These are phyloP conservation scores for Thelephora aurantiotincta DNA, from an alignment of 768 basidiomycete genomes.

Conservation along the genomic window DNA sequence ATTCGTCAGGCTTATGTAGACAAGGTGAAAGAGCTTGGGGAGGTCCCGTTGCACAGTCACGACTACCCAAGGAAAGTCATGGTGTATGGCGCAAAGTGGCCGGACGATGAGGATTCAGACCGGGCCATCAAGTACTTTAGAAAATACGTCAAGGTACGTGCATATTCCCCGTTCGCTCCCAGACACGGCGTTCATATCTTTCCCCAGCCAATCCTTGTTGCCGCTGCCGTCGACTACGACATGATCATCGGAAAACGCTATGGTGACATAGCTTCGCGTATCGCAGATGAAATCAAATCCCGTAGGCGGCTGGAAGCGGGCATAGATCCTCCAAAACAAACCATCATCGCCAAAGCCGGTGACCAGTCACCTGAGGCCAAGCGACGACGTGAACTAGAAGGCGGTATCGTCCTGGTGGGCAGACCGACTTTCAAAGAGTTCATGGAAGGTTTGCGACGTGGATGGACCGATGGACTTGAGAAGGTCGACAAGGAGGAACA, in stretches of 20 bases:
- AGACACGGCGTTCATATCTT: constrained; percentile 2
- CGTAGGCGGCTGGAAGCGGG: constrained; percentile 57
- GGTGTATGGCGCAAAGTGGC: constrained; percentile 85
- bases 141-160: constrained; percentile 88
- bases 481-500: constrained; percentile 58
- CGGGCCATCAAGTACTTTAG: constrained; percentile 80
- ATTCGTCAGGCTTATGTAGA: constrained; percentile 71
- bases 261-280: constrained; percentile 69
- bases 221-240: constrained; percentile 88
- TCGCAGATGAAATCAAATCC: constrained; percentile 58
- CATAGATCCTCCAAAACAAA: constrained; percentile 34
- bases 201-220: constrained; percentile 78
- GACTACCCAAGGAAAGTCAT: constrained; percentile 66
- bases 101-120: constrained; percentile 88
- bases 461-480: constrained; percentile 67
- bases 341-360: constrained; percentile 33
- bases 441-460: constrained; percentile 71
- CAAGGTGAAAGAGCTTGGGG: constrained; percentile 65
- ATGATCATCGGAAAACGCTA: constrained; percentile 69
- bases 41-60: constrained; percentile 47
- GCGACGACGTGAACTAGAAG: constrained; percentile 50
- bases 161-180: constrained; percentile 7
- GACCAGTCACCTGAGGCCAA: constrained; percentile 29
- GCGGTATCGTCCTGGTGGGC: constrained; percentile 77
- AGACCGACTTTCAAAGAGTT: constrained; percentile 92